Conservation (phyloP, 768 basidiomycete genomes). For the Phlebiopsis flavidoalba region DNA sequence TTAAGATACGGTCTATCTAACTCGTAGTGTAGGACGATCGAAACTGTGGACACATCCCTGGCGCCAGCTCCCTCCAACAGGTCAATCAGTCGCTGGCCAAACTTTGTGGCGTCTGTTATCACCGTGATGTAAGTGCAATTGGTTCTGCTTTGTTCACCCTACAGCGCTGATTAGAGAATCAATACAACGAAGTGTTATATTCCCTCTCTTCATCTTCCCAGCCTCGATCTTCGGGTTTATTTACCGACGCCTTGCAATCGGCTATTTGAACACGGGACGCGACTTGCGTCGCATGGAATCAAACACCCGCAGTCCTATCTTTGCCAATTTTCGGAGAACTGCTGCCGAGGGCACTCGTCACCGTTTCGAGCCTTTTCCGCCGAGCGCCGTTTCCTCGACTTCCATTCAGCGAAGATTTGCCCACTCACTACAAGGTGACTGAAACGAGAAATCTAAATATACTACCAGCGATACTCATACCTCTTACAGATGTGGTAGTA, state of each 20-base stretch:
- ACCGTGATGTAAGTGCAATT: slow-evolving; percentile 51
- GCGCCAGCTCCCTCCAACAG: slow-evolving; percentile 59
- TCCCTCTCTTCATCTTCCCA: slow-evolving; percentile 81
- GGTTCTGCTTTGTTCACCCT: slow-evolving; percentile 2
- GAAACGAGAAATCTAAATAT: not conserved
- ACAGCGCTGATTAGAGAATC: not conserved
- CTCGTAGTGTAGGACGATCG: slow-evolving; percentile 54
- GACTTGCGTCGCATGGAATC: slow-evolving; percentile 90
- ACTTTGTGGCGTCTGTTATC: slow-evolving; percentile 71
- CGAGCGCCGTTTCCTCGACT: slow-evolving; percentile 71
- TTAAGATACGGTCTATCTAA: not conserved
- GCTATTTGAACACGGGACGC: slow-evolving; percentile 75
- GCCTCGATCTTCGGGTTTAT: slow-evolving; percentile 67
- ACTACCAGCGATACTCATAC: not conserved
- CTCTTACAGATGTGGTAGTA: slow-evolving; percentile 76
- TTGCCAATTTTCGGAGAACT: slow-evolving; percentile 79
- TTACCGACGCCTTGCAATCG: slow-evolving; percentile 66
- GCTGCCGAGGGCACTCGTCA: slow-evolving; percentile 87
- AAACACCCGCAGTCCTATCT: slow-evolving; percentile 79
- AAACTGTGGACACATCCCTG: slow-evolving; percentile 79
- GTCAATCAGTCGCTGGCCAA: slow-evolving; percentile 77
- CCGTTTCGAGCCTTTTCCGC: slow-evolving; percentile 88
- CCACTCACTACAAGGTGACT: slow-evolving; percentile 63
- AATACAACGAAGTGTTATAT: slow-evolving; percentile 44
- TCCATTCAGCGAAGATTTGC: slow-evolving; percentile 69